Base-by-base conservation (phyloP, 2,329 filamentous ascomycete genomes). In the Talaromyces sp. region DNA sequence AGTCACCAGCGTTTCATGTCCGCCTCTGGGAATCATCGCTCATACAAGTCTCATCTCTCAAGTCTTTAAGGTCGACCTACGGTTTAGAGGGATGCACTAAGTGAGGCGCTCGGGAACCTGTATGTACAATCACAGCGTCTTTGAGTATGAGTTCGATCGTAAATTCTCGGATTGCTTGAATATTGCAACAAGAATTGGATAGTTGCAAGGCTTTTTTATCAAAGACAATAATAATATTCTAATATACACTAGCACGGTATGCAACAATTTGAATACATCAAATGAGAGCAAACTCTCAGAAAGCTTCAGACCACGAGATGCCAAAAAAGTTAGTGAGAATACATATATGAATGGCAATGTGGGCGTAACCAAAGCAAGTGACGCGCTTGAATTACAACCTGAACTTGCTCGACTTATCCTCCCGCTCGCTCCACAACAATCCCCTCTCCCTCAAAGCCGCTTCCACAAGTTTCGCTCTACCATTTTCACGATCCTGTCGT, bases 381-480 rank as follows among this genome's bases (percentile, higher is more conserved):
- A 48, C 23, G 5, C 23, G 9, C 31, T 14, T 18, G 31, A 46
- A 52, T 62, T 54, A 69, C 69, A 60, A 86, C 77, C 7, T 88
- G 37, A 63, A 63, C 40, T 28, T 55, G 21, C 21, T 48, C 40
- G 85, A 67, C 21, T 60, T 60, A 52, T 55, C 25, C 11, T 50
- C 28, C 16, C 50, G 57, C 33, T 62, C 52, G 21, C 46, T 28
- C 40, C 56, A 28, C 33, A 63, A 39, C n/a, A 93, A 73, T 16
- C 83, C 83, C 62, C 87, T 81, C 72, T 84, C 82, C 70, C 77
- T 77, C 66, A 93, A 79, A 76, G 91, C 88, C 70, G 87, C 80
- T 74, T 90, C 84, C 70, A 93, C 91, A 57, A 92, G 75, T 84
- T 95, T 95, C 85, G 88, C 90, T 70, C 90, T 82, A 31, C 92